phyloP scores from a whole-genome alignment of 345 rosid genomes.

The Salix purpurea region DNA sequence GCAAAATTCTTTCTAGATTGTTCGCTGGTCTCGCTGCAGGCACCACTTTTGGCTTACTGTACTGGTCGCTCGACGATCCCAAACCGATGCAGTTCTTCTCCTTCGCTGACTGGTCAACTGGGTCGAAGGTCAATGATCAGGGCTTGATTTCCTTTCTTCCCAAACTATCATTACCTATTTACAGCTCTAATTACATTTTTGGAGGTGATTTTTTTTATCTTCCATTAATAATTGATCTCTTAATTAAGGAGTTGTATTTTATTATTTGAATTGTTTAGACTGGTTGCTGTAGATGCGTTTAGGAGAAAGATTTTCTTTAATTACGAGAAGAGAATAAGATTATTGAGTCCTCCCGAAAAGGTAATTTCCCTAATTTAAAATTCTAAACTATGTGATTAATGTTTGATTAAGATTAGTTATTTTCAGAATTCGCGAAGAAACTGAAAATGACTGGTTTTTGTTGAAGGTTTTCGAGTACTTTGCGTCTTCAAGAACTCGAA shows the following conservation, averaged over 20 bases:
- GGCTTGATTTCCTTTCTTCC: slow-evolving; percentile 28
- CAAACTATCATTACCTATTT: slow-evolving; percentile 61
- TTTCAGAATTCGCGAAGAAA: no score
- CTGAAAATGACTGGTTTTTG: no score
- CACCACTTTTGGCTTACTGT: slow-evolving; percentile 59
- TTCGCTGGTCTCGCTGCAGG: slow-evolving; percentile 48
- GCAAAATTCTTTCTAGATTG: slow-evolving; percentile 38
- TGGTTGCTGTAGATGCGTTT: slow-evolving; percentile 47
- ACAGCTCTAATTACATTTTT: slow-evolving; percentile 51
- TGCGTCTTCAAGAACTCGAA: slow-evolving; percentile 49
- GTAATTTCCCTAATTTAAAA: slow-evolving; percentile 23
- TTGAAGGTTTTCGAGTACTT: slow-evolving; percentile 83
- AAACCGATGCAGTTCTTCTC: slow-evolving; percentile 32
- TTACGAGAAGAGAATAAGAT: slow-evolving; percentile 90
- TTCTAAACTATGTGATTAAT: no score
- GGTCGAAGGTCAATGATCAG: slow-evolving; percentile 23
- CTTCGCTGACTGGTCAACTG: slow-evolving; percentile 48
- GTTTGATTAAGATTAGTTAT: no score
- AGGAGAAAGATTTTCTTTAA: slow-evolving; percentile 89
- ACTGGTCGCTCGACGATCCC: slow-evolving; percentile 36
- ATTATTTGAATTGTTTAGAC: neutral
- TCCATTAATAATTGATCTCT: neutral
- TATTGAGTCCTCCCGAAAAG: slow-evolving; percentile 93
- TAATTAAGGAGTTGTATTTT: neutral
- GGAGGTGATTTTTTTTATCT: slow-evolving; percentile 39